Base-by-base conservation (phyloP, 768 basidiomycete species). In the Cubamyces lactineus region DNA sequence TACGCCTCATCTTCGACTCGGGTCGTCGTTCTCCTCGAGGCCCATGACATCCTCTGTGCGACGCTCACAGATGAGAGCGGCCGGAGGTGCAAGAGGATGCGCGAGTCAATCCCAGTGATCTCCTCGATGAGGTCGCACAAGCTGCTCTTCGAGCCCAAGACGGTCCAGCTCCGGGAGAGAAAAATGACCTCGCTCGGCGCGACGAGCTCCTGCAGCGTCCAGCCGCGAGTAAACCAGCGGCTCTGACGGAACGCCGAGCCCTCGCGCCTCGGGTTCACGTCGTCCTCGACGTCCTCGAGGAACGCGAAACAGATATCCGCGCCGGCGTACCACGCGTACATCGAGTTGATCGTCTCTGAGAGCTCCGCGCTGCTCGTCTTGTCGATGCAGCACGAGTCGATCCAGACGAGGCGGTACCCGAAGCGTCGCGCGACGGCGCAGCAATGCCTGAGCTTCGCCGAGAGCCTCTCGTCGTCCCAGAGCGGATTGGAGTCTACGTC, bases 311-410 rank as follows among this genome's bases (percentile, higher is more conserved):
- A 59, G 6, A 64, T 38, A 39, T 64, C 63, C 49, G 63, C 62
- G 26, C 57, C 62, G 2, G 62, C 62, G 57, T 63, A 63, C 52
- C 57, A 63, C 52, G 49, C 57, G 53, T 53, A 63, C 62, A 63
- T 63, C 19, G 62, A 63, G 62, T 63, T 63, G 62, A 63, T 58
- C 19, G 63, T 59, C 59, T 64, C 63, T 17, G 58, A 60, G 17
- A 64, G 63, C 54, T 60, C 59, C 5, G 42, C 43, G 46, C 63
- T 61, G 59, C 63, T 64, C 38, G 59, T 57, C 59, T 65, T 65
- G 64, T 65, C 55, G 57, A 65, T 60, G 59, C 64, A 61, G 40
- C 64, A 65, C 4, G 63, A 57, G 50, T 64, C 63, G 49, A 57
- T 57, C 59, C 63, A 58, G 16, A 61, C 64, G 45, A 51, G 30